Conservation (phyloP, 371 early-diverging fungal genomes). For the Actinomortierella wolfii region DNA sequence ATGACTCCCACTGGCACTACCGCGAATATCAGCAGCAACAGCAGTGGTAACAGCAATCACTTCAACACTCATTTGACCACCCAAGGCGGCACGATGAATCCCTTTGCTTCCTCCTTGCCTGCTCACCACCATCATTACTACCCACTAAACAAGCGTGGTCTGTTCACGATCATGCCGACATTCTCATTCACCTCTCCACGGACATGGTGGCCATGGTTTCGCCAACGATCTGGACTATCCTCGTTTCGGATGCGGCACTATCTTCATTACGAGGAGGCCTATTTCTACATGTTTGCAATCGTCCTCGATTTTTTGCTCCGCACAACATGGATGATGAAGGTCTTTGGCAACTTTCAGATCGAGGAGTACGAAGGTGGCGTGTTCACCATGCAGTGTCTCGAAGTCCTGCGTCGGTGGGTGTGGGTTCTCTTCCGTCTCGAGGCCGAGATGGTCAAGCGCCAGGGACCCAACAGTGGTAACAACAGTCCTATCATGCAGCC, state of each 20-base stretch:
- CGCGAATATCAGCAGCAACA: too few species aligned
- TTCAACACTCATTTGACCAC: too few species aligned
- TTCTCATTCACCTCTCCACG: background rate
- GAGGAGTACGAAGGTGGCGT: slow-evolving; percentile 71
- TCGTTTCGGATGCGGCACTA: slow-evolving; percentile 60
- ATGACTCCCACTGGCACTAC: too few species aligned
- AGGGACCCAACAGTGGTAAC: slow-evolving; percentile 11
- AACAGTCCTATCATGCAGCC: background rate
- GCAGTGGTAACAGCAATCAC: too few species aligned
- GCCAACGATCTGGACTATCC: slow-evolving; percentile 14
- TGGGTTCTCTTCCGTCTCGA: slow-evolving; percentile 93
- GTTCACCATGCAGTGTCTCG: slow-evolving; percentile 76
- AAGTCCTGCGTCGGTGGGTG: slow-evolving; percentile 85
- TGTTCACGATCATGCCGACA: slow-evolving; percentile 17
- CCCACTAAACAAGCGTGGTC: slow-evolving; percentile 36
- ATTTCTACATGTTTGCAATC: slow-evolving; percentile 77
- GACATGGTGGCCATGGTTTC: too few species aligned
- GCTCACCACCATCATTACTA: slow-evolving; percentile 10
- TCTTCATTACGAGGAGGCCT: slow-evolving; percentile 64
- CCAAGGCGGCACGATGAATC: too few species aligned
- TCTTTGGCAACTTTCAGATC: slow-evolving; percentile 73
- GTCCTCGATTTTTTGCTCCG: slow-evolving; percentile 79
- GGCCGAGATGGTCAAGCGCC: slow-evolving; percentile 71
- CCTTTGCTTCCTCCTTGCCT: too few species aligned
- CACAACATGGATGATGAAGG: slow-evolving; percentile 85